Conservation (phyloP, 306 rosid genomes). For the Mimosa bimucronata region DNA sequence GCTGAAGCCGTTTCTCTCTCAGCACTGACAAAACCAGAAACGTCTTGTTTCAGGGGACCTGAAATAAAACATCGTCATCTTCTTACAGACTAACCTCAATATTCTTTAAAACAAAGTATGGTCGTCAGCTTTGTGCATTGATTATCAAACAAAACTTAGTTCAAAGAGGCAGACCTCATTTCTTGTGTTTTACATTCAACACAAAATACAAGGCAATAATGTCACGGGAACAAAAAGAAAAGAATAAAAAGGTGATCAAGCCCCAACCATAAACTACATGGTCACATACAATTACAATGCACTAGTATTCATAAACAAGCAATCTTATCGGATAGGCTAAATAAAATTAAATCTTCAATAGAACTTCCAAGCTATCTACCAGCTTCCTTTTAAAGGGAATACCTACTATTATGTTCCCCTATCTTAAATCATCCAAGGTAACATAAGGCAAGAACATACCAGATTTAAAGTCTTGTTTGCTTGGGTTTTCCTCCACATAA, state of each 20-base stretch:
- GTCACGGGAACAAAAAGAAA: background rate
- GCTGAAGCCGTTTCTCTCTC: conserved; percentile 34
- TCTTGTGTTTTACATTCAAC: conserved; percentile 3
- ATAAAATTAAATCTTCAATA: background rate
- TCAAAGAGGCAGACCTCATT: conserved; percentile 6
- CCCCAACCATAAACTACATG: background rate
- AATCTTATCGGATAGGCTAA: conserved; percentile 7
- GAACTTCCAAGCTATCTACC: conserved; percentile 1
- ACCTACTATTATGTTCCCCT: background rate
- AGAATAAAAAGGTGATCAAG: background rate
- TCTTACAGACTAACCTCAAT: conserved; percentile 9
- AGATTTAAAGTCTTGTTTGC: conserved; percentile 46
- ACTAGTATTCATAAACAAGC: background rate
- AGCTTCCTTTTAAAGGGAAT: conserved; percentile 21
- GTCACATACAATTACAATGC: background rate
- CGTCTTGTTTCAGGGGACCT: conserved; percentile 49
- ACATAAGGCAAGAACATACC: conserved; percentile 50
- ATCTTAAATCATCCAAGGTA: conserved; percentile 12
- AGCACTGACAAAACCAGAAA: conserved; percentile 39
- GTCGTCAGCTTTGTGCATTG: conserved; percentile 9
- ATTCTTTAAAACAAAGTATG: background rate
- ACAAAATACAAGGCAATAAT: background rate
- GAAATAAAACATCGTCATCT: conserved; percentile 31
- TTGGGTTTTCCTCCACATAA: conserved; percentile 58
- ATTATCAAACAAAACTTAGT: conserved; percentile 13